These are phyloP conservation scores for Emmonsiellopsis sp. DNA, from an alignment of 2,329 filamentous ascomycete genomes.

Conservation along the genomic window DNA sequence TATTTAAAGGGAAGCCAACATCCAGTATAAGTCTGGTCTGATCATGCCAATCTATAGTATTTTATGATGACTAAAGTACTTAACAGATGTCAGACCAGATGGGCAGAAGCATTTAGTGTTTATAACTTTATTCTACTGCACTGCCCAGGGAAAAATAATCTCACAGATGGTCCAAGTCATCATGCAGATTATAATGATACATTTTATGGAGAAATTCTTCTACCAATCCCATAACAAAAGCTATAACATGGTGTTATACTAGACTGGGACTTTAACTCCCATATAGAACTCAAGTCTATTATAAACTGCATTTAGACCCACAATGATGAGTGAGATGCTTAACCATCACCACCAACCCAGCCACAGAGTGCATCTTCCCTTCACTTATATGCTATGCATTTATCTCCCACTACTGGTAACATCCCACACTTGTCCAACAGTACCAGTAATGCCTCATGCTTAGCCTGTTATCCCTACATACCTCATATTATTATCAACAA, in stretches of 20 bases:
- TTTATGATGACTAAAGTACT: constrained; percentile 13
- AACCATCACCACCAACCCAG: background rate
- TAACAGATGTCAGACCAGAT: constrained; percentile 3
- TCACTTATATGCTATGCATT: background rate
- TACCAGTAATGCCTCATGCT: too few species aligned
- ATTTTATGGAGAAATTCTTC: background rate
- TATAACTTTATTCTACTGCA: constrained; percentile 2
- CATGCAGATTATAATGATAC: background rate
- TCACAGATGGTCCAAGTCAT: background rate
- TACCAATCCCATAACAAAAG: background rate
- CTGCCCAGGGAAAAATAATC: background rate
- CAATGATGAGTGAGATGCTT: background rate
- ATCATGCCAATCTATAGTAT: constrained; percentile 22
- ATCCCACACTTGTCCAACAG: too few species aligned
- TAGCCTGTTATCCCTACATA: too few species aligned
- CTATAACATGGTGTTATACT: background rate
- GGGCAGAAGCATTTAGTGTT: constrained; percentile 1
- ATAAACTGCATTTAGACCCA: background rate
- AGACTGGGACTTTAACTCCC: background rate
- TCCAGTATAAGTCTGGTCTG: constrained; percentile 15
- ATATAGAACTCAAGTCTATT: background rate
- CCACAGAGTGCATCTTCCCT: background rate
- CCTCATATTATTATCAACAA: background rate
- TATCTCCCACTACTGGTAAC: background rate
- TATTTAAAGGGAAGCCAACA: constrained; percentile 11